Base-by-base conservation (phyloP, 1,284 basidiomycete species). In the Tilletia walkeri region DNA sequence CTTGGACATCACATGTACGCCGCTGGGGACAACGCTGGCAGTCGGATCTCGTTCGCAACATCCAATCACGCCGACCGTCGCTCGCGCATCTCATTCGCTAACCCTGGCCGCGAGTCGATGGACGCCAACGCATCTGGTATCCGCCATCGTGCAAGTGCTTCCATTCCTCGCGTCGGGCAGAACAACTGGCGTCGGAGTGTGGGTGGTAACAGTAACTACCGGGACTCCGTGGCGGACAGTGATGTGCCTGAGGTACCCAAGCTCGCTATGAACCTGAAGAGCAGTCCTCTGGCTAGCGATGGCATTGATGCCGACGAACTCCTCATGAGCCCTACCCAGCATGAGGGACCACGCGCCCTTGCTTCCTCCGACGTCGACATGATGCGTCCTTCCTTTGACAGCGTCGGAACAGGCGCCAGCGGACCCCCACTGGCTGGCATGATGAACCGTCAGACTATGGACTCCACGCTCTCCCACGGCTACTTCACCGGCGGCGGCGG, bases 311-410 rank as follows among this genome's bases (percentile, higher is more conserved):
- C 75, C 20, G 77, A 78, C 48, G 75, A 76, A 66, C 67, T 75
- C 38, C 70, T 74, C 66, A 79, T 79, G 78, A 76, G 75, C 70
- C 78, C 78, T n/a, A 78, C 76, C 6, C 77, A 79, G 63, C 72
- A 79, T 72, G 72, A 79, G 7, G 71, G 65, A 18, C 69, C 68
- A 16, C 30, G 65, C 45, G 48, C 66, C 20, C 48, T 73, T 14
- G 61, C 18, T 50, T 36, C 67, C 61, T 49, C 30, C 20, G 65
- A 72, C 47, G 65, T 70, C 16, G 45, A 71, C 38, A 3, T 54
- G n/a, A 69, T 70, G 30, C 66, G 70, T 38, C 49, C 41, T 16
- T 61, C 59, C 24, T 39, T 73, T 18, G 56, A 66, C 49, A 47
- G 47, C 39, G 20, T 34, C 12, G 30, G 30, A 34, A 38, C 59